A percentile compares a stretch with the other conserved stretches of the same genome.
Conservation (phyloP, 257 asterid species). For the Jasminum sambac region DNA sequence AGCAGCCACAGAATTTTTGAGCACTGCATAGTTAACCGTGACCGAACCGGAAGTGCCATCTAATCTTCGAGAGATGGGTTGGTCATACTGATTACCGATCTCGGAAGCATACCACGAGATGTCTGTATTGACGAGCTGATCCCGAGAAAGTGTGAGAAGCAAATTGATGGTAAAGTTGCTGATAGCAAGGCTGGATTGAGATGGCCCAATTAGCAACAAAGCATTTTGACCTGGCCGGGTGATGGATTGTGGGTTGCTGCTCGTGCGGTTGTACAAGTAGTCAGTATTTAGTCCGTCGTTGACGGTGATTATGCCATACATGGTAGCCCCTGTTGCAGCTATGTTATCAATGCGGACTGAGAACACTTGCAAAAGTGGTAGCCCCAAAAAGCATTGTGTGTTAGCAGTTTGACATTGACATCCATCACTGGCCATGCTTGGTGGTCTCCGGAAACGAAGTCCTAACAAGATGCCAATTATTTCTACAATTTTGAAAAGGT, state of each 20-base stretch:
- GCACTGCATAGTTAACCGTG: background rate
- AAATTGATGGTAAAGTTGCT: slow-evolving; percentile 2
- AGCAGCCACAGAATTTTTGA: slow-evolving; percentile 4
- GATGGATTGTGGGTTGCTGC: slow-evolving; percentile 1
- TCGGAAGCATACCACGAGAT: background rate
- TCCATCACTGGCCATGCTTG: background rate
- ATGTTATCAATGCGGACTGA: background rate
- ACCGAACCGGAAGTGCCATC: background rate
- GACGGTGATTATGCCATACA: slow-evolving; percentile 5
- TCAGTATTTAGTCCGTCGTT: background rate
- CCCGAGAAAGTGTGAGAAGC: background rate
- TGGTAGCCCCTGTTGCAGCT: background rate
- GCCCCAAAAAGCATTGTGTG: background rate
- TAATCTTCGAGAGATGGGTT: background rate
- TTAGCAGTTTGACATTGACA: background rate
- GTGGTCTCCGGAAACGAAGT: background rate
- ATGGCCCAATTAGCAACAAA: background rate
- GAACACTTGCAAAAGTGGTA: background rate
- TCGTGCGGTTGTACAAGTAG: background rate
- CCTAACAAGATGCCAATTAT: slow-evolving; percentile 12
- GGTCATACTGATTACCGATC: background rate
- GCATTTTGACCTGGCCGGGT: background rate
- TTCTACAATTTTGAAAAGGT: background rate
- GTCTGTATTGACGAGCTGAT: background rate
- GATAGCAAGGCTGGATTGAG: background rate